phyloP scores from a whole-genome alignment of 805 yeast genomes.

The Suhomyces emberorum region DNA sequence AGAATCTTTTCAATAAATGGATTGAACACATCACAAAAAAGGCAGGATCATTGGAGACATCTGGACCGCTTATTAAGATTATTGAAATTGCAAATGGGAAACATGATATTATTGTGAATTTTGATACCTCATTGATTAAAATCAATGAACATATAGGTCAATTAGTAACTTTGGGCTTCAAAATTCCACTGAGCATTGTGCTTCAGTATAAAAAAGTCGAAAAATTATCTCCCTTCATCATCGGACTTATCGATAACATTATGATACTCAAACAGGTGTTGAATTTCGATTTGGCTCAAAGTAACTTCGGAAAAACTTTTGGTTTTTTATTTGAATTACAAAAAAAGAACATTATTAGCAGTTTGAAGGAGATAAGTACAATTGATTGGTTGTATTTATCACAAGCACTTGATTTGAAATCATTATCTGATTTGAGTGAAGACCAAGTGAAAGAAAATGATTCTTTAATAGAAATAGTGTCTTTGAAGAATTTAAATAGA shows the following conservation, averaged over 20 bases:
- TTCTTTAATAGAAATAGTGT: slow-evolving; percentile 22
- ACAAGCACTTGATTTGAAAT: slow-evolving; percentile 46
- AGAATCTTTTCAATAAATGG: slow-evolving; percentile 50
- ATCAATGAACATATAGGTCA: slow-evolving; percentile 54
- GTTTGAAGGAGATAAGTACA: slow-evolving; percentile 31
- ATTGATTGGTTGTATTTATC: slow-evolving; percentile 54
- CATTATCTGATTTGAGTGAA: slow-evolving; percentile 16
- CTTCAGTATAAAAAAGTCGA: slow-evolving; percentile 48
- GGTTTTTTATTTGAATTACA: slow-evolving; percentile 40
- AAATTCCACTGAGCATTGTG: slow-evolving; percentile 52
- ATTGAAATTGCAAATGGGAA: slow-evolving; percentile 13
- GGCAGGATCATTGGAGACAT: slow-evolving; percentile 5
- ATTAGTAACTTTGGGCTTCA: slow-evolving; percentile 47
- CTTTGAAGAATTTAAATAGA: slow-evolving; percentile 17
- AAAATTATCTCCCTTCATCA: slow-evolving; percentile 55
- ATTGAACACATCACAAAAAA: slow-evolving; percentile 12
- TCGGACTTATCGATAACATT: slow-evolving; percentile 51
- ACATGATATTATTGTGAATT: slow-evolving; percentile 44
- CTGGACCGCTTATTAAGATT: slow-evolving; percentile 8
- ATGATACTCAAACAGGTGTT: slow-evolving; percentile 34
- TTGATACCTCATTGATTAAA: slow-evolving; percentile 42
- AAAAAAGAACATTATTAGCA: slow-evolving; percentile 26
- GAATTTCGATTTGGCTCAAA: slow-evolving; percentile 13
- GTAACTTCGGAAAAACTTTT: slow-evolving; percentile 39
- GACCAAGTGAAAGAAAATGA: slow-evolving; percentile 16